These are phyloP conservation scores for Hemisphaericaspora nanyangensis DNA, from an alignment of 805 yeast species.

Conservation along the genomic window DNA sequence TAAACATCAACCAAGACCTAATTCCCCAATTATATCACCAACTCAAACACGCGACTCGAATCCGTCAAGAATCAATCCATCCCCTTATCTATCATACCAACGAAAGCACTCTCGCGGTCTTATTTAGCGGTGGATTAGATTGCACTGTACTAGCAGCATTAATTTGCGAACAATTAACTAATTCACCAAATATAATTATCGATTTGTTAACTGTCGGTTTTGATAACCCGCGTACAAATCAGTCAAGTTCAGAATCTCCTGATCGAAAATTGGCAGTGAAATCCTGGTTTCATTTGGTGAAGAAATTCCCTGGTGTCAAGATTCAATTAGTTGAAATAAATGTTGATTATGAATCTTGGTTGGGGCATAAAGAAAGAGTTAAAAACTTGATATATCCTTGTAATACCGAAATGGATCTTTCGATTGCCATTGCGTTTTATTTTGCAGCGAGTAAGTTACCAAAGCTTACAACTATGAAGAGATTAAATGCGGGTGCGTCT, in stretches of 20 bases:
- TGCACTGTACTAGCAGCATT: slow-evolving; percentile 77
- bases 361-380: slow-evolving; percentile 48
- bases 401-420: slow-evolving; percentile 89
- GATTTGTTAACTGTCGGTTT: slow-evolving; percentile 92
- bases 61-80: slow-evolving; percentile 57
- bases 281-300: slow-evolving; percentile 53
- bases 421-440: slow-evolving; percentile 92
- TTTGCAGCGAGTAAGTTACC: slow-evolving; percentile 52
- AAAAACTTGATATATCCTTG: slow-evolving; percentile 73
- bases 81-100: slow-evolving; percentile 43
- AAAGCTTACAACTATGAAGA: slow-evolving; percentile 24
- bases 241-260: slow-evolving; percentile 65
- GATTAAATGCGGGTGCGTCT: slow-evolving; percentile 11
- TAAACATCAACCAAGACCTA: neutral
- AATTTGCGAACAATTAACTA: slow-evolving; percentile 15
- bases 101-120: slow-evolving; percentile 33
- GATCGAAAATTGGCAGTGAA: slow-evolving; percentile 74
- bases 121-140: slow-evolving; percentile 95
- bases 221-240: slow-evolving; percentile 77
- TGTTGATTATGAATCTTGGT: slow-evolving; percentile 67
- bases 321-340: slow-evolving; percentile 66
- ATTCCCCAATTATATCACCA: slow-evolving; percentile 2
- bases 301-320: slow-evolving; percentile 29
- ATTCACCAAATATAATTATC: slow-evolving; percentile 23
- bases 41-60: slow-evolving; percentile 6